Percentiles rank a stretch among this genome's conserved stretches.
Conservation (phyloP, 2,329 filamentous ascomycete genomes). For the Didymella sp. region DNA sequence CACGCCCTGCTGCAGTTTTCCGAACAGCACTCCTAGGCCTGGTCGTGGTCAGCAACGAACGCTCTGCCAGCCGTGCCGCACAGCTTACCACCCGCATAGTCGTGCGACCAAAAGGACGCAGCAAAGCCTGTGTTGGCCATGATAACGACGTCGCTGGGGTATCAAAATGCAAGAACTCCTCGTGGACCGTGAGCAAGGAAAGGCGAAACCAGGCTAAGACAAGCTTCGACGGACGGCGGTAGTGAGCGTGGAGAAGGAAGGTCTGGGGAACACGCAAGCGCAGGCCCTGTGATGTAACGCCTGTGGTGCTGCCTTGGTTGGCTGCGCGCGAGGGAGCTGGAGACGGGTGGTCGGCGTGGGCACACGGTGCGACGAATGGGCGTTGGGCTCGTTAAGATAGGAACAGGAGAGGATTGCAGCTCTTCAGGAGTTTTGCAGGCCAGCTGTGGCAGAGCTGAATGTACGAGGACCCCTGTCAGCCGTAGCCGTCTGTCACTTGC, state of each 20-base stretch:
- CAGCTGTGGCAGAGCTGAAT: slow-evolving; percentile 31
- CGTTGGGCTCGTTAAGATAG: slow-evolving; percentile 17
- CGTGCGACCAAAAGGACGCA: slow-evolving; percentile 96
- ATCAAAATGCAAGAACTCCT: slow-evolving; percentile 29
- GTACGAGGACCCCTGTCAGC: slow-evolving; percentile 25
- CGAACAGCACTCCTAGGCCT: slow-evolving; percentile 89
- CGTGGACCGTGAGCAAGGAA: slow-evolving; percentile 21
- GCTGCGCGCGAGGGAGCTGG: slow-evolving; percentile 18
- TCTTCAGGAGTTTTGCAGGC: slow-evolving; percentile 28
- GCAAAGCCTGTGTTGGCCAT: slow-evolving; percentile 68
- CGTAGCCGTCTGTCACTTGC: slow-evolving; percentile 23
- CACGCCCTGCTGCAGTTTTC: slow-evolving; percentile 95
- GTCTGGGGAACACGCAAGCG: slow-evolving; percentile 23
- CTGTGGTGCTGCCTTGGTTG: slow-evolving; percentile 22
- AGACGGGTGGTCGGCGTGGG: slow-evolving; percentile 5
- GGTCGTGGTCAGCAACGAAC: slow-evolving; percentile 34
- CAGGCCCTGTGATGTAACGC: slow-evolving; percentile 18
- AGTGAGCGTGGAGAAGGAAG: slow-evolving; percentile 32
- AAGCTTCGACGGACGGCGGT: slow-evolving; percentile 23
- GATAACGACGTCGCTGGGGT: slow-evolving; percentile 27
- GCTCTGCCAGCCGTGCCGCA: slow-evolving; percentile 52
- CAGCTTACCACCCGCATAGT: slow-evolving; percentile 87
- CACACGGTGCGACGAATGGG: slow-evolving; percentile 16
- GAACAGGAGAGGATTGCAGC: slow-evolving; percentile 12
- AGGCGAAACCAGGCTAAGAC: slow-evolving; percentile 18